A percentile compares a stretch with the other conserved stretches of the same genome.
Evolutionary conservation across 306 rosid genomes (phyloP).

Genomic region (Inga laurina): DNA sequence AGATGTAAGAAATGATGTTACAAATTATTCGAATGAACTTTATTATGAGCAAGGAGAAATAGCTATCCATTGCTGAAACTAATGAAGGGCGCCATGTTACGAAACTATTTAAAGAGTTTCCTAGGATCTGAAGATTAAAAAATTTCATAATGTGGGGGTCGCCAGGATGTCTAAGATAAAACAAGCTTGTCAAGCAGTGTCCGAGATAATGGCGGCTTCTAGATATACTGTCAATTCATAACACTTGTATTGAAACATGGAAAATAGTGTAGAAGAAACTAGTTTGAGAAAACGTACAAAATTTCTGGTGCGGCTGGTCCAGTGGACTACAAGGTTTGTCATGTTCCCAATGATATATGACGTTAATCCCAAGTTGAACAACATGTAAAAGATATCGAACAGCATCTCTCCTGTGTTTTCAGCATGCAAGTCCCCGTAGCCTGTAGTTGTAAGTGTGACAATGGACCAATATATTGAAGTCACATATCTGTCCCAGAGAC

Average conservation of each 20-base stretch:
- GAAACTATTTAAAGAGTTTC: not conserved
- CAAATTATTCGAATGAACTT: not conserved
- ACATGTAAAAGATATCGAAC: conserved; percentile 77
- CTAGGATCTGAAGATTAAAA: not conserved
- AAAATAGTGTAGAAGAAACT: conserved; percentile 4
- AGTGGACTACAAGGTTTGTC: conserved; percentile 87
- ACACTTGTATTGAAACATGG: not conserved
- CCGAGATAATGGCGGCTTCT: conserved; percentile 18
- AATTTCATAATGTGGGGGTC: conserved; percentile 35
- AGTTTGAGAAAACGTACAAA: conserved; percentile 57
- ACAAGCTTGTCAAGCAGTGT: not conserved
- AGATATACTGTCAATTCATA: conserved; percentile 19
- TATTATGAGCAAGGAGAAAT: not conserved
- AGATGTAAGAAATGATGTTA: not conserved
- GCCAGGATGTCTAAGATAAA: not conserved
- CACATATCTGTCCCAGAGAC: conserved; percentile 74
- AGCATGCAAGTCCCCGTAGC: conserved; percentile 91
- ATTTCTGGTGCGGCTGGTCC: conserved; percentile 89
- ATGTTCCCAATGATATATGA: conserved; percentile 91
- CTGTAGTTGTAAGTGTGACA: conserved; percentile 88
- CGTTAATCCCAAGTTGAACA: conserved; percentile 83
- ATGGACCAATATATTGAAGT: conserved; percentile 84
- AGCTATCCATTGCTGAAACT: not conserved
- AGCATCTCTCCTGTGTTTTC: conserved; percentile 79
- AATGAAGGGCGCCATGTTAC: not conserved